These are phyloP conservation scores for Apium graveolens DNA, from an alignment of 129 eudicot species.

Conservation along the genomic window DNA sequence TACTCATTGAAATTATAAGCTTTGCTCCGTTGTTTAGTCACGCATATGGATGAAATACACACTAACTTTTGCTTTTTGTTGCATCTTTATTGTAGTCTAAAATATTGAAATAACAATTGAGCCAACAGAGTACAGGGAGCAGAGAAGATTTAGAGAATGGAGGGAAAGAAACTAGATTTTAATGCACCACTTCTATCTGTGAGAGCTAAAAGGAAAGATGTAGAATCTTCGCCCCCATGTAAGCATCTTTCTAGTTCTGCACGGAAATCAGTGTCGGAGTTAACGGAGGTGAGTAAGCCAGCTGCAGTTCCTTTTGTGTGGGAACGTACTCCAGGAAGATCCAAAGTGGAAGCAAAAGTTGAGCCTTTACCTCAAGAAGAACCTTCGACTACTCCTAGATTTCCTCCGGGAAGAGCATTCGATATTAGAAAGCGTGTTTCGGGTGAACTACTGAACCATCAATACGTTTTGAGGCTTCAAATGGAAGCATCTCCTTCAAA, in stretches of 20 bases:
- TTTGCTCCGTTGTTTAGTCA: not conserved
- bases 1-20: not conserved
- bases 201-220: constrained; percentile 14
- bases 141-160: constrained; percentile 25
- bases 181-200: constrained; percentile 81
- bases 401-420: constrained; percentile 29
- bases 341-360: constrained; percentile 31
- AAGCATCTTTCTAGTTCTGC: constrained; percentile 19
- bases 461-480: constrained; percentile 16
- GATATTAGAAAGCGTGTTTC: constrained; percentile 19
- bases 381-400: constrained; percentile 29
- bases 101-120: not conserved
- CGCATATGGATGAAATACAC: not conserved
- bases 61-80: not conserved
- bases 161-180: constrained; percentile 62
- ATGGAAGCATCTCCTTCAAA: constrained; percentile 16
- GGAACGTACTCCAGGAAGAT: constrained; percentile 81
- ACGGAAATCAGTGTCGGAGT: constrained; percentile 30
- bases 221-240: not conserved
- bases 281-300: constrained; percentile 57
- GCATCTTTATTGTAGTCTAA: not conserved
- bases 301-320: constrained; percentile 77
- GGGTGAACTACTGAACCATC: constrained; percentile 18
- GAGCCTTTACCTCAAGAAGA: constrained; percentile 18
- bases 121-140: not conserved